Conservation (phyloP, 495 filamentous ascomycete genomes). For the Penicillium pulvis region DNA sequence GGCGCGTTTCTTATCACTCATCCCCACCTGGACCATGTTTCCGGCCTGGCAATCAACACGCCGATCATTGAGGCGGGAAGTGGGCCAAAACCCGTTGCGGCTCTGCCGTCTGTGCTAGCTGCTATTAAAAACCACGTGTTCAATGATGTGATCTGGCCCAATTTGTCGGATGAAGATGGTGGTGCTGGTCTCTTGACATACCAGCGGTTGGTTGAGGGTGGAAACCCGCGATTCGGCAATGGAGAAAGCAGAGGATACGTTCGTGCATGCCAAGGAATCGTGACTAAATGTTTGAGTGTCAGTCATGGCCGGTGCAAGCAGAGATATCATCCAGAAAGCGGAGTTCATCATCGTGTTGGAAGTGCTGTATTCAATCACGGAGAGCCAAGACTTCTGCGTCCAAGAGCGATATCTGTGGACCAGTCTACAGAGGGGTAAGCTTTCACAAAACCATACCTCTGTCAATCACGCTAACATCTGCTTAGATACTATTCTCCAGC, state of each 20-base stretch:
- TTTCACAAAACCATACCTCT: not conserved
- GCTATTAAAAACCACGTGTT: conserved; percentile 94
- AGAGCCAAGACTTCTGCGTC: conserved; percentile 27
- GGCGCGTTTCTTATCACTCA: conserved; percentile 91
- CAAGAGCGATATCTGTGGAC: conserved; percentile 35
- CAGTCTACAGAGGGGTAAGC: conserved; percentile 35
- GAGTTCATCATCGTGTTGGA: conserved; percentile 61
- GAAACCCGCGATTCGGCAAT: conserved; percentile 75
- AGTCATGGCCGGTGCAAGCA: conserved; percentile 89
- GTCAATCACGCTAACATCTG: not conserved
- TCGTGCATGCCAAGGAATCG: conserved; percentile 78
- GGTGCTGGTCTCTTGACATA: conserved; percentile 92
- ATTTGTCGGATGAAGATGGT: conserved; percentile 92
- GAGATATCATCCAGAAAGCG: conserved; percentile 48
- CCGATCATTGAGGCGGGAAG: conserved; percentile 73
- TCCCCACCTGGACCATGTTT: conserved; percentile 90
- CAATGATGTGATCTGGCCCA: conserved; percentile 98
- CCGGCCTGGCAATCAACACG: conserved; percentile 89
- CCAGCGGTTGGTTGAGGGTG: conserved; percentile 83
- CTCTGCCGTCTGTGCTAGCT: conserved; percentile 78
- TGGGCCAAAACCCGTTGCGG: conserved; percentile 80
- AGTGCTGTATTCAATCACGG: conserved; percentile 44
- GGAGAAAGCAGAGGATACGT: conserved; percentile 78
- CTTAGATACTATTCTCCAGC: conserved; percentile 34
- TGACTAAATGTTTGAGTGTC: conserved; percentile 75